Evolutionary conservation across 1,284 basidiomycete genomes (phyloP).

Genomic region (Schizopora paradoxa): DNA sequence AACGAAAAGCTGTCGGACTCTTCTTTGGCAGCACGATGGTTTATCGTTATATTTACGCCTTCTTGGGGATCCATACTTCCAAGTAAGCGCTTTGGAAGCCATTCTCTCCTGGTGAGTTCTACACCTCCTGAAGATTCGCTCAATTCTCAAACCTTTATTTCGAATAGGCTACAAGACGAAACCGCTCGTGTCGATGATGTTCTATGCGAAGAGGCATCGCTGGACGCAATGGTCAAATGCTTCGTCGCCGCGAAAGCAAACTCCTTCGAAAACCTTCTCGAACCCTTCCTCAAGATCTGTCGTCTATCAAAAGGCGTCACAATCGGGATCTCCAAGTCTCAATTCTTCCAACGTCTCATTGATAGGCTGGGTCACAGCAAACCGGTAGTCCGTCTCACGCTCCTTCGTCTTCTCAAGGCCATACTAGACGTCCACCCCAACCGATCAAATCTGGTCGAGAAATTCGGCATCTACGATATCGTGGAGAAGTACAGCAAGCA

Average conservation of each 20-base stretch:
- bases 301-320: constrained; percentile 75
- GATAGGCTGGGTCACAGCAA: constrained; percentile 80
- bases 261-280: constrained; percentile 92
- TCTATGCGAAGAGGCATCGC: constrained; percentile 61
- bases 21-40: constrained; percentile 88
- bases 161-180: constrained; percentile 94
- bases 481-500: constrained; percentile 75
- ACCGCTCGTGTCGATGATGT: constrained; percentile 90
- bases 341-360: constrained; percentile 83
- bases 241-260: constrained; percentile 87
- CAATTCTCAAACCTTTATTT: constrained; percentile 7
- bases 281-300: constrained; percentile 87
- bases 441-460: constrained; percentile 72
- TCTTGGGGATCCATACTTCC: constrained; percentile 92
- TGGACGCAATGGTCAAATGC: constrained; percentile 74
- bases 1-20: constrained; percentile 82
- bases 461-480: constrained; percentile 72
- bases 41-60: constrained; percentile 79
- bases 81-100: constrained; percentile 88
- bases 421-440: constrained; percentile 89
- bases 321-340: constrained; percentile 71
- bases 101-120: constrained; percentile 77
- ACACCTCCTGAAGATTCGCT: constrained; percentile 1
- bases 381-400: constrained; percentile 85
- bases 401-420: constrained; percentile 80